Percentiles rank a stretch among this genome's conserved stretches.
phyloP scores from a whole-genome alignment of 2,329 filamentous ascomycete species.

The Alternaria arborescens region DNA sequence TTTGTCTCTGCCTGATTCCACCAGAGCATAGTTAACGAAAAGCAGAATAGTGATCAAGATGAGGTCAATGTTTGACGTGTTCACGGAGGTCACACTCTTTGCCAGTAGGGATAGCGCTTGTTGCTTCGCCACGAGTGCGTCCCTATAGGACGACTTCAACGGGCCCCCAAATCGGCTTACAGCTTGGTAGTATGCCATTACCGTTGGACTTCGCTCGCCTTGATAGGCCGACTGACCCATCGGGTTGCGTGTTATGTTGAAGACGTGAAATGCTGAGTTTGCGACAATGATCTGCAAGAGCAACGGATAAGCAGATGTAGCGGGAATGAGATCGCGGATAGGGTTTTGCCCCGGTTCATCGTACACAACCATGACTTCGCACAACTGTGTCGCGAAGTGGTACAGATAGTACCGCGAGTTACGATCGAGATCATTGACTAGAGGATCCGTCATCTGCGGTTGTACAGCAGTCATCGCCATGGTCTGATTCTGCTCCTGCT shows the following conservation, averaged over 20 bases:
- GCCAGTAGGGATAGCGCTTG: conserved; percentile 56
- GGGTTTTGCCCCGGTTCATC: conserved; percentile 57
- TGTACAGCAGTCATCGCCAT: conserved; percentile 43
- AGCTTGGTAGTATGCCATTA: conserved; percentile 46
- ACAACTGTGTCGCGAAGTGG: conserved; percentile 61
- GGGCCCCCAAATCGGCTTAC: conserved; percentile 51
- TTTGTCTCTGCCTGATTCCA: conserved; percentile 60
- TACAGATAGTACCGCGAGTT: conserved; percentile 58
- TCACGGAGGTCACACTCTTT: conserved; percentile 39
- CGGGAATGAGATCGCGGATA: conserved; percentile 58
- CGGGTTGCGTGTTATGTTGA: conserved; percentile 49
- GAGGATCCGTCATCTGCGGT: conserved; percentile 61
- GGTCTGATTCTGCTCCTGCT: conserved; percentile 16
- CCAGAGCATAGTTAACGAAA: conserved; percentile 60
- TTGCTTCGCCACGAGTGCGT: conserved; percentile 59
- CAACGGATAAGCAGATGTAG: conserved; percentile 56
- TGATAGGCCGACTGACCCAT: conserved; percentile 47
- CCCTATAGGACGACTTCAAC: conserved; percentile 42
- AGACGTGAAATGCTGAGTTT: conserved; percentile 59
- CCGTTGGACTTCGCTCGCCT: conserved; percentile 42
- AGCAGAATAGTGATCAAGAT: conserved; percentile 58
- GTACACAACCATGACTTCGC: conserved; percentile 63
- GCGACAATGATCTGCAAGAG: conserved; percentile 59
- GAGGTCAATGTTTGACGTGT: conserved; percentile 50
- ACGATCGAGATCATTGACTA: conserved; percentile 63